Conservation (phyloP, 257 asterid species). For the Ilex asprella region DNA sequence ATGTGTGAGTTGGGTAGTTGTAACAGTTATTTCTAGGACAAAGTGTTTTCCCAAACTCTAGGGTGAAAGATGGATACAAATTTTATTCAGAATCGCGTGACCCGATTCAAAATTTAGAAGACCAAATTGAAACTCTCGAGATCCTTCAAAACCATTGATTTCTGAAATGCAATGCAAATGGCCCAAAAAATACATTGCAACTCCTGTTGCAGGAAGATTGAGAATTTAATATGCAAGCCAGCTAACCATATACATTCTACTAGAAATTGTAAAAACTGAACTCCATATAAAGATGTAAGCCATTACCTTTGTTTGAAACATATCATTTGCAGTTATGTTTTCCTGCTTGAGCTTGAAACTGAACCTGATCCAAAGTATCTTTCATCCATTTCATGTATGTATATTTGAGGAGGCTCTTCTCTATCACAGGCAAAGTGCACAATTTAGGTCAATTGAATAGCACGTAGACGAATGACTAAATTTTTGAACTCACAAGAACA, state of each 20-base stretch:
- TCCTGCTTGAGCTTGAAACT: slow-evolving; percentile 23
- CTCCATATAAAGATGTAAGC: not conserved
- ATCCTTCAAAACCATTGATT: no score
- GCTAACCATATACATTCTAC: not conserved
- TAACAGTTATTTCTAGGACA: no score
- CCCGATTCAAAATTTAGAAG: no score
- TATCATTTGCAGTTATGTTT: slow-evolving; percentile 7
- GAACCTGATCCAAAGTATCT: slow-evolving; percentile 15
- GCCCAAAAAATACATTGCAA: no score
- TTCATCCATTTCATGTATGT: slow-evolving; percentile 34
- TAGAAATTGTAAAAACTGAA: not conserved
- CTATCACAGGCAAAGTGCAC: slow-evolving; percentile 36
- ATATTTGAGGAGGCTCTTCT: slow-evolving; percentile 66
- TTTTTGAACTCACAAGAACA: not conserved
- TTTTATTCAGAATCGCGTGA: no score
- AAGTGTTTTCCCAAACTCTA: no score
- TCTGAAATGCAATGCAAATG: no score
- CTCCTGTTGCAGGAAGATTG: no score
- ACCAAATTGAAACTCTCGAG: no score
- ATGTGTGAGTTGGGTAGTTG: no score
- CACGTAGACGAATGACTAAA: not conserved
- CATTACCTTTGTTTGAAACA: slow-evolving; percentile 1
- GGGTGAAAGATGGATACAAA: no score
- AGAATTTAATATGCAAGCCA: not conserved
- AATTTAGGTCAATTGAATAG: slow-evolving; percentile 5